Evolutionary conservation across 306 rosid species (phyloP).

Genomic region (Neltuma alba): DNA sequence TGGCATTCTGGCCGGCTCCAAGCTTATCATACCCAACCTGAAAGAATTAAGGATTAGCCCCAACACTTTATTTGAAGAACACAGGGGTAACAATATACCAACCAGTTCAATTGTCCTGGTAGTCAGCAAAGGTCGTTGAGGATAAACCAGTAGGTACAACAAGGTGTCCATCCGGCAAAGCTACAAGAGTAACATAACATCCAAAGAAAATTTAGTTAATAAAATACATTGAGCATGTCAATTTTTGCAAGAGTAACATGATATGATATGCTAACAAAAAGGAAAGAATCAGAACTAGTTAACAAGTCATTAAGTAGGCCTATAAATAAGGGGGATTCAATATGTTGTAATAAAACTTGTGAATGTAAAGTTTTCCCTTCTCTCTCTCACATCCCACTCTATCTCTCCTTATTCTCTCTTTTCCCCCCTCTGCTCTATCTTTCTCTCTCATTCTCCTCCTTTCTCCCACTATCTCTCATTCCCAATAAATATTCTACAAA

Average conservation of each 20-base stretch:
- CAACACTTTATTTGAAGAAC: not conserved
- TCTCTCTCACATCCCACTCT: too few relatives aligned
- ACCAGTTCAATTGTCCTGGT: conserved; percentile 95
- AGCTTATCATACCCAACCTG: conserved; percentile 98
- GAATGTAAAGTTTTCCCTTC: too few relatives aligned
- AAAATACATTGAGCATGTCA: conserved; percentile 2
- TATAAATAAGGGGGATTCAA: too few relatives aligned
- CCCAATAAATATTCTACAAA: too few relatives aligned
- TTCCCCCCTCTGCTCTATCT: too few relatives aligned
- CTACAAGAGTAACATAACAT: conserved; percentile 42
- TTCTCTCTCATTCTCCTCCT: too few relatives aligned
- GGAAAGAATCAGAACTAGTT: too few relatives aligned
- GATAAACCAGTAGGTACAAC: conserved; percentile 91
- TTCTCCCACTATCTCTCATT: too few relatives aligned
- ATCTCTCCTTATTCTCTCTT: too few relatives aligned
- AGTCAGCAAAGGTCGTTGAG: conserved; percentile 90
- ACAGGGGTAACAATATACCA: conserved; percentile 41
- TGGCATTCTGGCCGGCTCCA: conserved; percentile 98
- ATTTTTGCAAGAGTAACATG: not conserved
- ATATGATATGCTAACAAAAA: too few relatives aligned
- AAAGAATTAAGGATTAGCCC: conserved; percentile 34
- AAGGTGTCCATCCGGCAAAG: conserved; percentile 76
- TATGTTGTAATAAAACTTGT: too few relatives aligned
- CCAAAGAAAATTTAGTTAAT: conserved; percentile 24
- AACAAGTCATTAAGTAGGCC: too few relatives aligned